phyloP scores from a whole-genome alignment of 306 rosid genomes.

The Alnus glutinosa region DNA sequence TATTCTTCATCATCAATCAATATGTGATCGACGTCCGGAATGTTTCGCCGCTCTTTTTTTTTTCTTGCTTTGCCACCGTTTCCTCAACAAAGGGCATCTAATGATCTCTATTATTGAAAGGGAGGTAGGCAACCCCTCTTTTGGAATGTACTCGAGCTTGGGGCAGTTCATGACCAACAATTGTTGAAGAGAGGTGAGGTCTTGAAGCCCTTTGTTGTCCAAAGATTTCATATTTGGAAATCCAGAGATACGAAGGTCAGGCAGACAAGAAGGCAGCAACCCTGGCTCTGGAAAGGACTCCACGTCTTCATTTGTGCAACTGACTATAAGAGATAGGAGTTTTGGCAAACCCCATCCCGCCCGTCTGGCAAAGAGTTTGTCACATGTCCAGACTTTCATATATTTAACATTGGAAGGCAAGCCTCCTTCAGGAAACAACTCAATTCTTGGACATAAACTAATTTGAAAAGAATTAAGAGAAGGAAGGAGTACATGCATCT shows the following conservation, averaged over 20 bases:
- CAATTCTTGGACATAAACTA: neutral
- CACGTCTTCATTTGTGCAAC: neutral
- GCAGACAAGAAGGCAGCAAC: neutral
- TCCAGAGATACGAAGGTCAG: fast-evolving
- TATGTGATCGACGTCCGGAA: neutral
- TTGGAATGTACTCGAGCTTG: conserved; percentile 16
- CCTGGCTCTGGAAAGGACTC: neutral
- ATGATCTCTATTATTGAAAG: neutral
- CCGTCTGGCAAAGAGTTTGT: neutral
- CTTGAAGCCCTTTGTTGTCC: neutral
- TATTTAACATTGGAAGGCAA: neutral
- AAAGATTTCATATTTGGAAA: neutral
- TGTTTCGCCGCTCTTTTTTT: neutral
- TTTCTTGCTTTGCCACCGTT: neutral
- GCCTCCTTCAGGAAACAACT: neutral
- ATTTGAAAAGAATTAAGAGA: neutral
- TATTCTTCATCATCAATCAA: neutral
- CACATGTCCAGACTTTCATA: neutral
- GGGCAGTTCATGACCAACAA: fast-evolving
- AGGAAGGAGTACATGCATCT: neutral
- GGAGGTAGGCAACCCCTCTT: neutral
- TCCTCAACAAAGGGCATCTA: neutral
- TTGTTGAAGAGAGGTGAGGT: neutral
- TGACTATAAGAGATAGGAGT: neutral
- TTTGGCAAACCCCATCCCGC: conserved; percentile 4